Evolutionary conservation across 2,329 filamentous ascomycete species (phyloP), one percentile per base, ranked within the genome.

Genomic region (Penicillium sp.): DNA sequence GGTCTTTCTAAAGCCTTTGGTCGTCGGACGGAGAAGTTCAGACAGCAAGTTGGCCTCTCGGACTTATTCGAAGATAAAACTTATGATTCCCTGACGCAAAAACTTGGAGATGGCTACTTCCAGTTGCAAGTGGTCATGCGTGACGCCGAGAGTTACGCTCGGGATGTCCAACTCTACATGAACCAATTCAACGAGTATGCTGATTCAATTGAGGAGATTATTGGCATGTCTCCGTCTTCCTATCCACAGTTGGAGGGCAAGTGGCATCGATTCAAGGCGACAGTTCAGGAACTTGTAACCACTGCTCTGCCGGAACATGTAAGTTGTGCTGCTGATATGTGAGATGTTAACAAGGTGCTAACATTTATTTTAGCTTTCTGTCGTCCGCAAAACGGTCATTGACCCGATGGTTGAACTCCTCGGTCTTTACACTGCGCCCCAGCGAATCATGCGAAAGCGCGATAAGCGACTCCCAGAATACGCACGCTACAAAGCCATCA

Each of bases 381-480:
- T 88, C 66, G 87, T 97, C 42, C 84, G 89, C 48, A 90, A 88
- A 69, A 86, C 87, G 64, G 90, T 96, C 45, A 90, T 96, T 58
- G 87, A 92, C 61, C 93, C 91, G 1, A 90, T 95, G 71, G 83
- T 90, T 62, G 82, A 84, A 42, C 81, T 92, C 29, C 88, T 94
- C 69, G 87, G 89, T 66, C 81, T 90, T 8, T 92, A 96, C 66
- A 86, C 89, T 49, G 89, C 90, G 34, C 91, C 93, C 2, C 89
- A 91, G 45, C 83, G 91, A 55, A 88, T 94, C 4, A 96, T 97
- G 84, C 90, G 91, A 69, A 96, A 97, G 76, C 88, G 94, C 23
- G 88, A 92, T 64, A 97, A 97, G 78, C 87, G 90, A n/a, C 83
- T 95, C 13, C 78, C 93, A 14, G 91, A 97, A 68, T 97, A 90